Evolutionary conservation across 2,329 filamentous ascomycete genomes (phyloP).

Genomic region (Colletotrichum magnum): DNA sequence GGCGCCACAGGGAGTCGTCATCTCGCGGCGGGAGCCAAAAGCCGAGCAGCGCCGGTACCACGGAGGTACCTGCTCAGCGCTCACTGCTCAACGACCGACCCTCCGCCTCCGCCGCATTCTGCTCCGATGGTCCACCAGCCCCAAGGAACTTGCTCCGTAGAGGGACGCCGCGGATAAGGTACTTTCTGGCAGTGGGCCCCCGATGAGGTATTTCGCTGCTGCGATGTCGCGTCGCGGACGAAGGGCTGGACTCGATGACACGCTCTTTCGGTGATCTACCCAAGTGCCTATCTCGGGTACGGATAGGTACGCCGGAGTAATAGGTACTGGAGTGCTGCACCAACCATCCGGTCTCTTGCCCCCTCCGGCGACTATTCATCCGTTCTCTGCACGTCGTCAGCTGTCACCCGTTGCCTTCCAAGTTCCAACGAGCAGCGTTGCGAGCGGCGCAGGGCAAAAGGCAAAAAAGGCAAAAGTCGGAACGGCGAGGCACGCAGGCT

Average conservation of each 20-base stretch:
- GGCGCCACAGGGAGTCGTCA: conserved; percentile 37
- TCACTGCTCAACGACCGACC: neutral
- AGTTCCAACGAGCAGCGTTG: neutral
- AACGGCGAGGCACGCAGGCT: neutral
- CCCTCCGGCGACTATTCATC: neutral
- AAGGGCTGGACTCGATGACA: conserved; percentile 19
- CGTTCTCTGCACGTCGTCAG: conserved; percentile 1
- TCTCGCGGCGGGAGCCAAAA: conserved; percentile 10
- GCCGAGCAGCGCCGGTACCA: neutral
- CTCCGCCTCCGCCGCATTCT: no score
- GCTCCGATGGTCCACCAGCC: no score
- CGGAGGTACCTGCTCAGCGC: neutral
- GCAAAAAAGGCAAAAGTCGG: conserved; percentile 19
- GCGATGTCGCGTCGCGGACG: neutral
- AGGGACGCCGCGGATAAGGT: no score
- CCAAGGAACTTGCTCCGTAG: no score
- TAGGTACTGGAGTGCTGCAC: neutral
- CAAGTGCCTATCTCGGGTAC: no score
- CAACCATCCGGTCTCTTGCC: neutral
- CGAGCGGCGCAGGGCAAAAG: neutral
- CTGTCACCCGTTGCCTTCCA: neutral
- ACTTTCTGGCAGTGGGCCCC: no score
- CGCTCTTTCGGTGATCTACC: neutral
- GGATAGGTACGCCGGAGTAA: conserved; percentile 1
- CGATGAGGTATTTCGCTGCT: no score